Evolutionary conservation across 208 protist species (phyloP).

Genomic region (Wallacemonas rigidus): DNA sequence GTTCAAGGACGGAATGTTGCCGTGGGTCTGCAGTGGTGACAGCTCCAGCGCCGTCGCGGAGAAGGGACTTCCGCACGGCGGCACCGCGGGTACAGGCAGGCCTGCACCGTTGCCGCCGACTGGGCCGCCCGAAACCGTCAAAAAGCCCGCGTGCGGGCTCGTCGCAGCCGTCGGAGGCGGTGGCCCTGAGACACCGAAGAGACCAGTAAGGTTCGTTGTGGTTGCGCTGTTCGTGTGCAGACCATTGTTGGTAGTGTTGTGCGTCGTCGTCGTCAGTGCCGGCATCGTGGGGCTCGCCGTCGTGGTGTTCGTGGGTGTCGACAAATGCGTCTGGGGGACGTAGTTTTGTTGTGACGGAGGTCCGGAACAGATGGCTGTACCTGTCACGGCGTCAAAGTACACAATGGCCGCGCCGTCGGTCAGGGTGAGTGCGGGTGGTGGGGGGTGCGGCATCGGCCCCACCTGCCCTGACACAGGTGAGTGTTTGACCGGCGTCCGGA

Average conservation of each 20-base stretch:
- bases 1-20: slow-evolving; percentile 15
- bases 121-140: slow-evolving; percentile 1
- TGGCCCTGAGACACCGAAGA: background rate
- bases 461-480: background rate
- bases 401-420: background rate
- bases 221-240: background rate
- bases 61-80: slow-evolving; percentile 15
- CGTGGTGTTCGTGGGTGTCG: slow-evolving; percentile 2
- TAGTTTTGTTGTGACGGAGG: background rate
- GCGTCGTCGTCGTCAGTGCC: background rate
- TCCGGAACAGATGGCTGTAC: background rate
- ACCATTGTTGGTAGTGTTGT: background rate
- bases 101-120: background rate
- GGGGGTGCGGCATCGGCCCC: background rate
- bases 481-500: background rate
- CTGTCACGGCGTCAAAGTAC: slow-evolving; percentile 3
- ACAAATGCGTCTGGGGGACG: background rate
- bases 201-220: background rate
- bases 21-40: slow-evolving; percentile 10
- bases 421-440: background rate
- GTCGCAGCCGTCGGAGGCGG: background rate
- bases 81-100: background rate
- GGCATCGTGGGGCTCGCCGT: background rate
- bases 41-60: slow-evolving; percentile 12
- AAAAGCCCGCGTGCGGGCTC: background rate